Evolutionary conservation across 768 basidiomycete species (phyloP), one percentile per base, ranked within the genome.

Genomic region (Podaxis mareebaensis): DNA sequence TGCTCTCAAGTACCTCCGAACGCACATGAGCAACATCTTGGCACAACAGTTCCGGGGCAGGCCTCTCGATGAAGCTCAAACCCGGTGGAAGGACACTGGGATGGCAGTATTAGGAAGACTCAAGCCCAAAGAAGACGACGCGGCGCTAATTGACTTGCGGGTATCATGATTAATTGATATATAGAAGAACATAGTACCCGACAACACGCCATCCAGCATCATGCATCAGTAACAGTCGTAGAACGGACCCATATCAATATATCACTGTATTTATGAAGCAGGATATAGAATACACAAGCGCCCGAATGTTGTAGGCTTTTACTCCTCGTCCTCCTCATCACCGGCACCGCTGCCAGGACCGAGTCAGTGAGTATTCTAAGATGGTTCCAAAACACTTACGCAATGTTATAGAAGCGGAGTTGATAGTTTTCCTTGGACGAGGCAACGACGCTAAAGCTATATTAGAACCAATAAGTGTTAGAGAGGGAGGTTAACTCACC

Each of bases 361-460:
- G 57, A 58, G 58, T 72, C n/a, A 71, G 46, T 60, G 7, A n/a
- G 58, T 11, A 22, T 57, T 20, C 13, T 38, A 58, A 11, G 52
- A 49, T 38, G 26, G 51, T 48, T 5, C 26, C 7, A 49, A 33
- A 55, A 67, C 24, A 82, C 90, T 65, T 80, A 91, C 91, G 89
- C 89, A 65, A 95, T 91, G 75, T 94, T 95, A 83, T 92, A 96
- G 91, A 96, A 96, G 69, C 90, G 86, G 68, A 99, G 89, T 72
- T 95, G 89, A 80, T 98, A 99, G 70, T 84, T 86, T 75, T 97
- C 93, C 82, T 98, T 97, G 59, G 88, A 84, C 33, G 94, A 89
- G 46, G 97, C 94, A 68, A 99, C 94, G 68, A 99, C 96, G 61
- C 89, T 90, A 12, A 54, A 33, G 52, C 60, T 67, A 36, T 57